Conservation (phyloP, 495 filamentous ascomycete species). For the Lasiosphaeria miniovina region DNA sequence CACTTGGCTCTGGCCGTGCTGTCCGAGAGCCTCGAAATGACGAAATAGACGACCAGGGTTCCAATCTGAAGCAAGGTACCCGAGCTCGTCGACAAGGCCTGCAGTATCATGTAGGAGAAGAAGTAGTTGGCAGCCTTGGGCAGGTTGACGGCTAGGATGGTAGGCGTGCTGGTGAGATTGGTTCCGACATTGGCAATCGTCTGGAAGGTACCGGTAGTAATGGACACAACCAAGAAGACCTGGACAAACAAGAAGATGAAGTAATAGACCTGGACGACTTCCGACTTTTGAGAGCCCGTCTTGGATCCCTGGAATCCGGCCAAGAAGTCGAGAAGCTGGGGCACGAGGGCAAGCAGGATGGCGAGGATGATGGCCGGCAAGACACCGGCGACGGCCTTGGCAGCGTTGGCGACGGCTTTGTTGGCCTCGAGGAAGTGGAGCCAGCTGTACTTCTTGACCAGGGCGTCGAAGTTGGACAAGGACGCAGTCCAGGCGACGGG, state of each 20-base stretch:
- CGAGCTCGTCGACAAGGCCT: conserved; percentile 85
- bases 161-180: conserved; percentile 56
- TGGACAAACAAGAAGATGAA: conserved; percentile 95
- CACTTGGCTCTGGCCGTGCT: conserved; percentile 88
- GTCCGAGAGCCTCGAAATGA: conserved; percentile 75
- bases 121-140: conserved; percentile 94
- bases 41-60: conserved; percentile 73
- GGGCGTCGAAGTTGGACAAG: conserved; percentile 68
- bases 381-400: conserved; percentile 80
- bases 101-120: conserved; percentile 96
- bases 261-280: conserved; percentile 87
- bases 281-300: conserved; percentile 75
- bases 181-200: conserved; percentile 62
- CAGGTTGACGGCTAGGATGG: conserved; percentile 75
- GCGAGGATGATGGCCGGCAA: conserved; percentile 76
- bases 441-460: conserved; percentile 63
- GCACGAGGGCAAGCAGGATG: conserved; percentile 76
- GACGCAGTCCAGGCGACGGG: conserved; percentile 86
- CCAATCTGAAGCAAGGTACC: conserved; percentile 85
- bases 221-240: conserved; percentile 88
- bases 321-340: conserved; percentile 67
- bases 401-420: conserved; percentile 53
- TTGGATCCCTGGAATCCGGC: conserved; percentile 73
- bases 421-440: conserved; percentile 65
- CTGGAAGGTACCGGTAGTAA: conserved; percentile 73